Evolutionary conservation across 371 early-diverging fungal species (phyloP).

Genomic region (Mortierella sp.): DNA sequence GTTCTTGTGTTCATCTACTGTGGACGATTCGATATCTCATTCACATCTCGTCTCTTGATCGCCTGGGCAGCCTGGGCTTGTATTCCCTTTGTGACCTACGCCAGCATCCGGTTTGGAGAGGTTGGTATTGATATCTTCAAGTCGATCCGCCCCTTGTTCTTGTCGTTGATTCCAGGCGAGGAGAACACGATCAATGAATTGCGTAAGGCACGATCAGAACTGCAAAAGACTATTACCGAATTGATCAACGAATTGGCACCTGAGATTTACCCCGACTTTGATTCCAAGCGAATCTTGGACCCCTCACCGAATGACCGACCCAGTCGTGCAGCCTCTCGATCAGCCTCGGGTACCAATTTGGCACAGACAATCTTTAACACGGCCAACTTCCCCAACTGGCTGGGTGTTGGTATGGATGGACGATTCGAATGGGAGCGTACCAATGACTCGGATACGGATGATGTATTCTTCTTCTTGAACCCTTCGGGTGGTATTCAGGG

Average conservation of each 20-base stretch:
- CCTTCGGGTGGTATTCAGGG: constrained; percentile 48
- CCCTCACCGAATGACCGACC: constrained; percentile 45
- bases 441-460: constrained; percentile 60
- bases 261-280: constrained; percentile 84
- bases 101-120: constrained; percentile 89
- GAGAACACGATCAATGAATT: constrained; percentile 67
- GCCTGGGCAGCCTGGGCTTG: constrained; percentile 50
- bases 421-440: constrained; percentile 67
- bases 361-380: constrained; percentile 50
- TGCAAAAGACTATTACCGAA: constrained; percentile 80
- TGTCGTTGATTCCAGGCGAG: constrained; percentile 73
- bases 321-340: constrained; percentile 30
- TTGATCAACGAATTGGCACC: constrained; percentile 91
- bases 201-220: constrained; percentile 72
- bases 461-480: constrained; percentile 61
- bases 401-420: constrained; percentile 60
- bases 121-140: constrained; percentile 86
- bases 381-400: constrained; percentile 49
- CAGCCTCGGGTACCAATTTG: constrained; percentile 46
- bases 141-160: constrained; percentile 86
- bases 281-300: constrained; percentile 57
- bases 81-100: constrained; percentile 79
- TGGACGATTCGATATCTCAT: constrained; percentile 49
- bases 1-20: constrained; percentile 61
- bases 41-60: constrained; percentile 35